phyloP scores from a whole-genome alignment of 1,284 basidiomycete species.

The Heterobasidion parviporum region DNA sequence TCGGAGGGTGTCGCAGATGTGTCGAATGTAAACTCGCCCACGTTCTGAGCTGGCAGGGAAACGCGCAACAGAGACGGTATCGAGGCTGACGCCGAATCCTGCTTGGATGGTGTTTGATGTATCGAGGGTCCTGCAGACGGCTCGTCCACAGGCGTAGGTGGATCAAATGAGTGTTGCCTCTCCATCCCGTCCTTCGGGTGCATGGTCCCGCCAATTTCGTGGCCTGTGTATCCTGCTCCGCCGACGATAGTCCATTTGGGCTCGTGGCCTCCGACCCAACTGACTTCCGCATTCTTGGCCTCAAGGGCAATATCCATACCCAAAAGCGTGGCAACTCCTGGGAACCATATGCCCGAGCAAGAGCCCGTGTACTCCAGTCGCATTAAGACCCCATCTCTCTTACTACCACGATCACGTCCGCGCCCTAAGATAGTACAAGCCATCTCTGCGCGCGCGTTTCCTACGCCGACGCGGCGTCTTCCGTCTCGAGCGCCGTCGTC shows the following conservation, averaged over 20 bases:
- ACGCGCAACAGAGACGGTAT: conserved; percentile 57
- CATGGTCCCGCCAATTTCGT: conserved; percentile 9
- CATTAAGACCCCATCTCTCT: conserved; percentile 56
- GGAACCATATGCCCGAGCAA: conserved; percentile 70
- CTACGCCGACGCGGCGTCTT: conserved; percentile 58
- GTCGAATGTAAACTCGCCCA: conserved; percentile 70
- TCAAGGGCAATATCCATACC: conserved; percentile 68
- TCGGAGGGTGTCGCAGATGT: conserved; percentile 42
- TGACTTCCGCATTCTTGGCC: conserved; percentile 55
- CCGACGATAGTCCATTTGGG: conserved; percentile 55
- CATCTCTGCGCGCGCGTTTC: conserved; percentile 58
- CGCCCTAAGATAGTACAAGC: conserved; percentile 48
- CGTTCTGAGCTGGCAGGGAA: conserved; percentile 53
- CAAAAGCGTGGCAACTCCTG: conserved; percentile 73
- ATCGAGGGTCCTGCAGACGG: conserved; percentile 4
- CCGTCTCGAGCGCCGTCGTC: conserved; percentile 31
- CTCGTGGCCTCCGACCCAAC: conserved; percentile 48
- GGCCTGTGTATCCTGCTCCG: conserved; percentile 56
- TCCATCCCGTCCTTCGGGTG: neutral
- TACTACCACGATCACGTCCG: conserved; percentile 26
- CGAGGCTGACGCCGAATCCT: conserved; percentile 31
- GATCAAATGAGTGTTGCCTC: conserved; percentile 10
- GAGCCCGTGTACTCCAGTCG: conserved; percentile 61
- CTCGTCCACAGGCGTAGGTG: conserved; percentile 6
- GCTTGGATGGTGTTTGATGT: conserved; percentile 20